phyloP scores from a whole-genome alignment of 2,329 filamentous ascomycete genomes.

The Trichophyton verrucosum region DNA sequence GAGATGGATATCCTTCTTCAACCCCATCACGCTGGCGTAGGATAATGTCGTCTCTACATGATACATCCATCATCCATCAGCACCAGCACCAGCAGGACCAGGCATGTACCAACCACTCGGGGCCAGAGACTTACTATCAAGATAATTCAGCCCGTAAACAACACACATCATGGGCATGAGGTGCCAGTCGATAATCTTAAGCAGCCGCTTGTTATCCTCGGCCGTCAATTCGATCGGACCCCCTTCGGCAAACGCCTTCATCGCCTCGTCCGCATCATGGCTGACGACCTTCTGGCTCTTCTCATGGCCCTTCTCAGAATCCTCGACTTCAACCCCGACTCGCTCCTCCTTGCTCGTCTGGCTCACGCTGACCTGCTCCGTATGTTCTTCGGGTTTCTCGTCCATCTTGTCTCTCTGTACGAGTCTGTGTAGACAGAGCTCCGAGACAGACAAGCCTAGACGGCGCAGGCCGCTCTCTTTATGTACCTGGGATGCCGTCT shows the following conservation, averaged over 20 bases:
- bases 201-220: conserved; percentile 45
- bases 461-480: neutral
- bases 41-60: conserved; percentile 14
- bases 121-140: conserved; percentile 32
- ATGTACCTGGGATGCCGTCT: neutral
- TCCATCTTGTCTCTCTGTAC: neutral
- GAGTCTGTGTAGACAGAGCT: neutral
- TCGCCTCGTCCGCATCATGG: conserved; percentile 48
- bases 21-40: conserved; percentile 45
- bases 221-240: conserved; percentile 43
- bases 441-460: neutral
- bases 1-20: conserved; percentile 40
- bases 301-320: neutral
- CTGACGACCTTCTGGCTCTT: conserved; percentile 17
- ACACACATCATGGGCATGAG: conserved; percentile 49
- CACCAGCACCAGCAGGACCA: neutral
- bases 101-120: neutral
- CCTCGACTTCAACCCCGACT: neutral
- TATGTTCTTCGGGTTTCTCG: neutral
- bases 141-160: conserved; percentile 47
- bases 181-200: conserved; percentile 51
- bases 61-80: conserved; percentile 32
- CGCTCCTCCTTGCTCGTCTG: neutral
- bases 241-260: conserved; percentile 44
- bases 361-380: neutral